A percentile compares a stretch with the other conserved stretches of the same genome.
Conservation (phyloP, 768 basidiomycete species). For the Gymnopilus dilepis region DNA sequence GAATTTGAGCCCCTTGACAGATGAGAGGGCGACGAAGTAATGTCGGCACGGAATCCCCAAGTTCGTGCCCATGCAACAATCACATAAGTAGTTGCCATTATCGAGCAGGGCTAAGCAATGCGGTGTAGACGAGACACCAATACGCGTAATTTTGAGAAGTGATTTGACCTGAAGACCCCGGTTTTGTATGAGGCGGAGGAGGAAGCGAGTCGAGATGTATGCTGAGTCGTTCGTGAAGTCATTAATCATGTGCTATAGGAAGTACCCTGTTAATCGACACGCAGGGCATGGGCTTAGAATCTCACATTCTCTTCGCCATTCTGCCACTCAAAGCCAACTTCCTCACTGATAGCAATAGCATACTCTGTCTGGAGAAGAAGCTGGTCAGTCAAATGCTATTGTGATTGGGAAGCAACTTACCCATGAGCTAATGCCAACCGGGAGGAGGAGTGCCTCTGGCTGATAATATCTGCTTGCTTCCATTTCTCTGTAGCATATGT, state of each 20-base stretch:
- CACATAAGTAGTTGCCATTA: conserved; percentile 34
- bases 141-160: conserved; percentile 30
- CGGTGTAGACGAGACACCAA: conserved; percentile 17
- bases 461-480: conserved; percentile 33
- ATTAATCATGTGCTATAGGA: conserved; percentile 27
- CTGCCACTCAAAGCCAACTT: conserved; percentile 26
- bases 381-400: no score
- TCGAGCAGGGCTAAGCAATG: conserved; percentile 35
- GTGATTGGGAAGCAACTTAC: conserved; percentile 28
- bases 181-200: conserved; percentile 29
- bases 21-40: conserved; percentile 32
- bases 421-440: conserved; percentile 32
- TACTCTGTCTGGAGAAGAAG: conserved; percentile 23
- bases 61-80: conserved; percentile 40
- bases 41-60: conserved; percentile 39
- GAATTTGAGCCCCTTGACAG: conserved; percentile 29
- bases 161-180: conserved; percentile 28
- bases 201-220: conserved; percentile 32
- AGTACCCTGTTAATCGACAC: no score
- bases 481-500: conserved; percentile 37
- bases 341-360: conserved; percentile 18
- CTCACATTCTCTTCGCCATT: conserved; percentile 14
- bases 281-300: no score
- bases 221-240: conserved; percentile 34
- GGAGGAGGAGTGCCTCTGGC: conserved; percentile 28